Evolutionary conservation across 768 basidiomycete genomes (phyloP), one percentile per base, ranked within the genome.

Genomic region (Psilocybe tampanensis): DNA sequence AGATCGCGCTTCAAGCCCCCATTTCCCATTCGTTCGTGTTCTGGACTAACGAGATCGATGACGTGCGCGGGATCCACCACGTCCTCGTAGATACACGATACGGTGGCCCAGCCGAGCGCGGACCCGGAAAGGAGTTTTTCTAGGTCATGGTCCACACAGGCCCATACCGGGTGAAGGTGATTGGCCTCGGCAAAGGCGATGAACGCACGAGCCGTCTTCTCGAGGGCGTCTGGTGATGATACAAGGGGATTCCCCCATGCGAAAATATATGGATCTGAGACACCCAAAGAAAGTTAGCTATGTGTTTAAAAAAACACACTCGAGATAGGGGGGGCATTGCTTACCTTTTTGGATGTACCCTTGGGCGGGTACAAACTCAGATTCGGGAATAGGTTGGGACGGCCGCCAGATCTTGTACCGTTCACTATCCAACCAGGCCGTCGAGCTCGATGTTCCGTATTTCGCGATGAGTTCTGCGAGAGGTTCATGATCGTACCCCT

Each of bases 401-500:
- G 73, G 66, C 12, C 80, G 66, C 86, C 86, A 70, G 64, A 85
- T 68, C 47, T 69, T 66, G 67, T 77, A 80, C 66, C 84, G 68
- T 67, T 80, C 80, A 62, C 80, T 74, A 65, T 92, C 88, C 8
- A 88, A 76, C 87, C 87, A 90, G 8, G 86, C 82, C 0, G 87
- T 90, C 41, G 87, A 81, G 51, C 83, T 83, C 7, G 85, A 83
- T 32, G 88, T 86, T 17, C 88, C 87, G 60, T 89, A 83, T 49
- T 77, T 74, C 3, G 86, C 86, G 44, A 88, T 82, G 59, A 90
- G 76, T 41, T 79, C 74, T 18, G 80, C 75, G 48, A 85, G 69
- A 54, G 51, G 12, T 67, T 60, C 36, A n/a, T 39, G 36, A 13
- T 39, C 36, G 13, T 4, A 39, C 12, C 36, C 36, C 4, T 39